phyloP scores from a whole-genome alignment of 352 stramenopile genomes.

The Pythium vanterpoolii region DNA sequence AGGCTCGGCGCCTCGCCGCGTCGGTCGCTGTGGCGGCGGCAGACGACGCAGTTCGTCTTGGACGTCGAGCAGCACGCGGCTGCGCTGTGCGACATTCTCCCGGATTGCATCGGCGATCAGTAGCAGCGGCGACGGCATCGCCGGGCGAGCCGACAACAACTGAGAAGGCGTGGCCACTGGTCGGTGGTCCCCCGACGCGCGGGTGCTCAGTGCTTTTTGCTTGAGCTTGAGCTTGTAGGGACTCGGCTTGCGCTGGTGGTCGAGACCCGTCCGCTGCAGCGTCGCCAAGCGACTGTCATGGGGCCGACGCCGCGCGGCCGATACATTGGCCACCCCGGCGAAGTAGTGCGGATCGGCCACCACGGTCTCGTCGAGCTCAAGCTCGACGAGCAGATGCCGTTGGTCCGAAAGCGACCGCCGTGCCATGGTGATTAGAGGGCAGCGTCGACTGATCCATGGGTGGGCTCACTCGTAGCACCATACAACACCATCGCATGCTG shows the following conservation, averaged over 20 bases:
- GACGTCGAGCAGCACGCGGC: slow-evolving; percentile 42
- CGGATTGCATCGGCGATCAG: slow-evolving; percentile 49
- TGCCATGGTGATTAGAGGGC: too few species aligned
- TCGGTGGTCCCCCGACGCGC: background rate
- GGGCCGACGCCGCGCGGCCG: too few species aligned
- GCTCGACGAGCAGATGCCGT: slow-evolving; percentile 48
- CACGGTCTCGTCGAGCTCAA: slow-evolving; percentile 53
- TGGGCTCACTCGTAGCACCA: too few species aligned
- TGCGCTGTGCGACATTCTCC: slow-evolving; percentile 44
- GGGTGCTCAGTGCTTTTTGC: slow-evolving; percentile 48
- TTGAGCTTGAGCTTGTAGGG: slow-evolving; percentile 72
- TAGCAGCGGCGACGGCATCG: slow-evolving; percentile 12
- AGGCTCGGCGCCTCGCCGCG: background rate
- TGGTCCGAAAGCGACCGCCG: slow-evolving; percentile 20
- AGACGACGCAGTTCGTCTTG: slow-evolving; percentile 13
- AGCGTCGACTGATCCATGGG: slow-evolving; percentile 1
- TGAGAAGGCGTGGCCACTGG: background rate
- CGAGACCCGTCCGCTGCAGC: background rate
- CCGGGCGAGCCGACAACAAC: background rate
- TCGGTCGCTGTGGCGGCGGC: background rate
- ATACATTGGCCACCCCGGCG: too few species aligned
- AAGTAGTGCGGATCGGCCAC: background rate
- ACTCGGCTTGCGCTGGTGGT: slow-evolving; percentile 34
- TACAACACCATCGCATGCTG: too few species aligned
- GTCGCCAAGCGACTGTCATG: slow-evolving; percentile 17